Evolutionary conservation across 1,284 basidiomycete genomes (phyloP).

Genomic region (Psilocybe mexicana): DNA sequence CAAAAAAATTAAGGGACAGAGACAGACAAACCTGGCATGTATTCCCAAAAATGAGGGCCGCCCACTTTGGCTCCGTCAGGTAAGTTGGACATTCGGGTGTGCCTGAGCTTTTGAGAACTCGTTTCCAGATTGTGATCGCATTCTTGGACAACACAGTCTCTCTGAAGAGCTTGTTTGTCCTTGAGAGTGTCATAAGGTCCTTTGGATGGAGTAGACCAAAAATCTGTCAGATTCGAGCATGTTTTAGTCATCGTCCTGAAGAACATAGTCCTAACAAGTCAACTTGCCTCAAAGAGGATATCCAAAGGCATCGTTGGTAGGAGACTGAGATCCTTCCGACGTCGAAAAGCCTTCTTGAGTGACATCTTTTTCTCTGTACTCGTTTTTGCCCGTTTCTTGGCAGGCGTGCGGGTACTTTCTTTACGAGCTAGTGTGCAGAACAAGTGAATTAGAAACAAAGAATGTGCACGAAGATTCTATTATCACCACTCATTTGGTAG

Average conservation of each 20-base stretch:
- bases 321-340: constrained; percentile 8
- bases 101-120: constrained; percentile 21
- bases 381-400: background rate
- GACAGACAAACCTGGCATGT: constrained; percentile 28
- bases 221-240: constrained; percentile 23
- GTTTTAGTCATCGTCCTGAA: background rate
- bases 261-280: background rate
- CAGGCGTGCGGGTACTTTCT: background rate
- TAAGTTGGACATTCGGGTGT: constrained; percentile 31
- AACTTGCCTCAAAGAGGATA: constrained; percentile 17
- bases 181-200: constrained; percentile 33
- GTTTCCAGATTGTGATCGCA: constrained; percentile 30
- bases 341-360: background rate
- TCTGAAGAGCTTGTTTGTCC: constrained; percentile 31
- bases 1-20: background rate
- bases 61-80: constrained; percentile 35
- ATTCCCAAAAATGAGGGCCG: constrained; percentile 31
- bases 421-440: background rate
- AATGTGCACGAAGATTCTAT: background rate
- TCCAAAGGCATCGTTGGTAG: constrained; percentile 20
- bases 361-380: background rate
- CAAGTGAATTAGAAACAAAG: no score
- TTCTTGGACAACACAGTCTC: constrained; percentile 24
- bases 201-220: constrained; percentile 26
- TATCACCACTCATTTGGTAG: background rate